phyloP scores from a whole-genome alignment of 2,329 filamentous ascomycete genomes.

The Calonectria henricotiae region DNA sequence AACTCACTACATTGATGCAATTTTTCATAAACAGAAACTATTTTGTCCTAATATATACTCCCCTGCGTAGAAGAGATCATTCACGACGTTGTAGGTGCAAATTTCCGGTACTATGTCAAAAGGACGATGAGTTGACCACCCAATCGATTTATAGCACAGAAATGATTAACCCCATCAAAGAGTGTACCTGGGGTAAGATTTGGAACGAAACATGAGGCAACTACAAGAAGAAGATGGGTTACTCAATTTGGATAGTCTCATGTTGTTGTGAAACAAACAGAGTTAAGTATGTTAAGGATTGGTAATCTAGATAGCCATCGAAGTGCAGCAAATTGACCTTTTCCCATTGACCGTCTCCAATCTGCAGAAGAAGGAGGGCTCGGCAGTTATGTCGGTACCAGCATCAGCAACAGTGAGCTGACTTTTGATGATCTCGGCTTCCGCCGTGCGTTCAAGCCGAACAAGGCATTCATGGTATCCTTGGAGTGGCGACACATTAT shows the following conservation, averaged over 20 bases:
- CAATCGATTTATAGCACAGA: too few species aligned
- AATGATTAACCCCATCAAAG: too few species aligned
- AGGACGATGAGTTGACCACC: too few species aligned
- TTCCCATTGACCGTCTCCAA: not conserved
- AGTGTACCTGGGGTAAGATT: too few species aligned
- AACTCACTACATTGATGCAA: too few species aligned
- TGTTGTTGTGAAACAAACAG: not conserved
- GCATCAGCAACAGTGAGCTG: constrained; percentile 23
- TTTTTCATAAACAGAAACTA: not conserved
- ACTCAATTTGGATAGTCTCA: not conserved
- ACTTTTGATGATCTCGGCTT: constrained; percentile 16
- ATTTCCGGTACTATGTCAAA: not conserved
- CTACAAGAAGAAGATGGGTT: not conserved
- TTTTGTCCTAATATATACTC: not conserved
- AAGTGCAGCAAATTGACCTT: not conserved
- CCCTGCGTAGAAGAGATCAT: not conserved
- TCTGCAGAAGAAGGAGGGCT: constrained; percentile 32
- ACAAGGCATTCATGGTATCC: constrained; percentile 76
- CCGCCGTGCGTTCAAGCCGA: constrained; percentile 14
- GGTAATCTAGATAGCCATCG: not conserved
- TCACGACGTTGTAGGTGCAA: not conserved
- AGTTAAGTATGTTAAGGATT: not conserved
- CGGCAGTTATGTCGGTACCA: constrained; percentile 10
- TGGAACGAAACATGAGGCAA: not conserved
- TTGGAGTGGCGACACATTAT: constrained; percentile 81